A percentile compares a stretch with the other conserved stretches of the same genome.
These are phyloP conservation scores for Nakazawaea wickerhamii DNA, from an alignment of 805 yeast species.

Conservation along the genomic window DNA sequence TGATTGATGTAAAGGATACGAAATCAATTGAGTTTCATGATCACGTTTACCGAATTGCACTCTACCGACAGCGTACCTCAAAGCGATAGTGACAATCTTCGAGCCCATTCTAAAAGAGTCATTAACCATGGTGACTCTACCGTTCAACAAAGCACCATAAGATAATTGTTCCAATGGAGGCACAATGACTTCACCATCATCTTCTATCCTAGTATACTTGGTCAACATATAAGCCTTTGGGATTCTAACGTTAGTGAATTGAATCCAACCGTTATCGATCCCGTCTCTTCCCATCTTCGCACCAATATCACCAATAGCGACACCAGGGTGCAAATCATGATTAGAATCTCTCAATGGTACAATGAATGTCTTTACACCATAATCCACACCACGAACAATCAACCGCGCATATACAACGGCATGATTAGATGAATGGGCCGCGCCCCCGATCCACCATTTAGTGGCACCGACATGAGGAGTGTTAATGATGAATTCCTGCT, in stretches of 20 bases:
- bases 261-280: slow-evolving; percentile 96
- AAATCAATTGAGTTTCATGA: slow-evolving; percentile 57
- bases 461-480: slow-evolving; percentile 93
- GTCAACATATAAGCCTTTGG: slow-evolving; percentile 82
- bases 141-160: slow-evolving; percentile 81
- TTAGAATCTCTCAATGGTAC: slow-evolving; percentile 80
- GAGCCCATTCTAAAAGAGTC: slow-evolving; percentile 82
- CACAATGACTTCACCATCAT: slow-evolving; percentile 61
- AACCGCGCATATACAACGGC: slow-evolving; percentile 81
- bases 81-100: slow-evolving; percentile 75
- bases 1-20: slow-evolving; percentile 86
- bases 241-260: slow-evolving; percentile 74
- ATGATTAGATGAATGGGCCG: slow-evolving; percentile 91
- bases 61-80: slow-evolving; percentile 85
- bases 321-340: slow-evolving; percentile 73
- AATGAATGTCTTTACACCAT: slow-evolving; percentile 89
- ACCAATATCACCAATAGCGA: slow-evolving; percentile 87
- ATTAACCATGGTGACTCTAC: slow-evolving; percentile 84
- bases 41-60: slow-evolving; percentile 65
- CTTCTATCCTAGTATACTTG: slow-evolving; percentile 67
- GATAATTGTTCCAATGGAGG: slow-evolving; percentile 88
- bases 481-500: slow-evolving; percentile 66
- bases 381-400: slow-evolving; percentile 74
- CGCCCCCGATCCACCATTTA: slow-evolving; percentile 99
- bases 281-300: slow-evolving; percentile 96